A percentile compares a stretch with the other conserved stretches of the same genome.
Evolutionary conservation across 2,329 filamentous ascomycete genomes (phyloP).

Genomic region (Monosporascus ibericus): DNA sequence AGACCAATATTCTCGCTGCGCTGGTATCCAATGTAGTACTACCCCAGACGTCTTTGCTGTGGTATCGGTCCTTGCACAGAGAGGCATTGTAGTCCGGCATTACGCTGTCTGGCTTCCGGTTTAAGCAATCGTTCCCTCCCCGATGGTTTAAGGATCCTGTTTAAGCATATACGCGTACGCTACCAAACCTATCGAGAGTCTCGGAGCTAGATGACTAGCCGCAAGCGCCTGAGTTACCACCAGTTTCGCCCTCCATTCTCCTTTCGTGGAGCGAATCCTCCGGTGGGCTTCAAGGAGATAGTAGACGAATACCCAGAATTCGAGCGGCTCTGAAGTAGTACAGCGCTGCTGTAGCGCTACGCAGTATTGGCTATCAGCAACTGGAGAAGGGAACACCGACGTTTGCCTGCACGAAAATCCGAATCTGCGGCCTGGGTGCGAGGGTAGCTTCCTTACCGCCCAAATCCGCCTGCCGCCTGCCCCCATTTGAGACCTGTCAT

Average conservation of each 20-base stretch:
- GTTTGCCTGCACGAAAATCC: constrained; percentile 16
- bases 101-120: constrained; percentile 16
- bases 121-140: constrained; percentile 16
- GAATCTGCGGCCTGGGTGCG: constrained; percentile 19
- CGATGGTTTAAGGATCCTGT: constrained; percentile 2
- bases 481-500: constrained; percentile 14
- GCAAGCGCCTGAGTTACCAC: background rate
- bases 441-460: constrained; percentile 19
- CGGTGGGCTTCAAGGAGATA: background rate
- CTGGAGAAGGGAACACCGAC: constrained; percentile 16
- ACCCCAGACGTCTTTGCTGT: background rate
- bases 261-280: background rate
- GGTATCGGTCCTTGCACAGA: background rate
- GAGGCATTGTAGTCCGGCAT: background rate
- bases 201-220: constrained; percentile 14
- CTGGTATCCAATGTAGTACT: background rate
- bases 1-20: constrained; percentile 7
- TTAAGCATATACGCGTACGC: constrained; percentile 4
- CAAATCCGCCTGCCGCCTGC: constrained; percentile 19
- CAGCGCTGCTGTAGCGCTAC: constrained; percentile 20
- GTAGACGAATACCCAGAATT: background rate
- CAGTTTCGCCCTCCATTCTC: background rate
- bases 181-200: constrained; percentile 12
- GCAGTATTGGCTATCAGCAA: constrained; percentile 14
- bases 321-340: constrained; percentile 20